Conservation (phyloP, 2,329 filamentous ascomycete species). For the Pyricularia grisea region DNA sequence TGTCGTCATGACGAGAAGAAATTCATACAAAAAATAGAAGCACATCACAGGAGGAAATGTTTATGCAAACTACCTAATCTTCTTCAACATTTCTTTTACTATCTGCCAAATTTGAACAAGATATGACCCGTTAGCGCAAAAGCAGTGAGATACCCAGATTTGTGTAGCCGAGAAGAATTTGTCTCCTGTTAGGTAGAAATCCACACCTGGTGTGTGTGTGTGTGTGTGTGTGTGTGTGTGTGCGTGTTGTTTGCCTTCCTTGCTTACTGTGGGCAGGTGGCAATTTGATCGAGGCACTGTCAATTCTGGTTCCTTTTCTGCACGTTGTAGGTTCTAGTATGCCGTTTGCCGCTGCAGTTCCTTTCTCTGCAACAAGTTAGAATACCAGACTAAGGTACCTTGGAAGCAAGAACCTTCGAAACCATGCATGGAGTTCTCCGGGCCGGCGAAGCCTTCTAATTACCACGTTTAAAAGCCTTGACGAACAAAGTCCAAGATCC, state of each 20-base stretch:
- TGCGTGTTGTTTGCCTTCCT: neutral
- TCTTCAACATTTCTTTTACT: neutral
- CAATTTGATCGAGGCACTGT: neutral
- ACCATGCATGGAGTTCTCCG: neutral
- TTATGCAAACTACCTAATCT: neutral
- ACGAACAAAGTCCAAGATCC: neutral
- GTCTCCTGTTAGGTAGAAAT: neutral
- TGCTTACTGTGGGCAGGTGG: neutral
- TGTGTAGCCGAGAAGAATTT: neutral
- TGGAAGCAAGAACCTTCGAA: neutral
- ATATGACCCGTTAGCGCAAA: neutral
- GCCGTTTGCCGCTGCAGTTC: neutral
- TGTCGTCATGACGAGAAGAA: neutral
- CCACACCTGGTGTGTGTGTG: neutral
- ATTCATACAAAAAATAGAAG: neutral
- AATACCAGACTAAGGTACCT: neutral
- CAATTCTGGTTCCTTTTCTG: neutral
- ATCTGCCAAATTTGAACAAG: neutral
- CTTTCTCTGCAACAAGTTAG: neutral
- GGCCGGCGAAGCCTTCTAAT: neutral
- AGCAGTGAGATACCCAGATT: neutral
- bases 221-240: no score
- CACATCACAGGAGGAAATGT: neutral
- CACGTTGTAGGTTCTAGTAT: neutral
- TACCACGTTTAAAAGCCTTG: neutral